Evolutionary conservation across 2,329 filamentous ascomycete species (phyloP).

Genomic region (Metarhizium brunneum): DNA sequence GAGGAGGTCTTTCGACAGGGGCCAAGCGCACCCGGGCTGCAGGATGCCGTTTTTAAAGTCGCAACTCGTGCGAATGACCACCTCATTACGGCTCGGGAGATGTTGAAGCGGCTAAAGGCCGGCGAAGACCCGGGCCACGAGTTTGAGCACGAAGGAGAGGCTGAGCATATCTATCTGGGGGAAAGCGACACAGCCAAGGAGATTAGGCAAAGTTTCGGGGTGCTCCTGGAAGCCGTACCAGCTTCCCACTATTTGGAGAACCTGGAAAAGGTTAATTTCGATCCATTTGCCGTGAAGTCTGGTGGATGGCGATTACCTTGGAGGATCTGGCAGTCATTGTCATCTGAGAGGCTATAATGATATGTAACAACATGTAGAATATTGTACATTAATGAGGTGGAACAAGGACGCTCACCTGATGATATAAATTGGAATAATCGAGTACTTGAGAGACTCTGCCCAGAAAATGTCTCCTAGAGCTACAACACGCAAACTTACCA

Average conservation of each 20-base stretch:
- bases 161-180: constrained; percentile 46
- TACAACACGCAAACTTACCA: too few relatives aligned
- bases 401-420: neutral
- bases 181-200: constrained; percentile 28
- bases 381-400: neutral
- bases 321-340: constrained; percentile 50
- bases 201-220: constrained; percentile 59
- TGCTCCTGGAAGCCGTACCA: constrained; percentile 71
- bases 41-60: constrained; percentile 84
- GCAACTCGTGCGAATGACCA: constrained; percentile 94
- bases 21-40: constrained; percentile 66
- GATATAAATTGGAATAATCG: neutral
- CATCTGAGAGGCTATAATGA: constrained; percentile 36
- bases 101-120: constrained; percentile 70
- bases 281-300: constrained; percentile 60
- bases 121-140: constrained; percentile 72
- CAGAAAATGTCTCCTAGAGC: neutral
- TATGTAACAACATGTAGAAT: neutral
- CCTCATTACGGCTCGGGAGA: constrained; percentile 84
- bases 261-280: constrained; percentile 75
- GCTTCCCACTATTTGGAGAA: constrained; percentile 70
- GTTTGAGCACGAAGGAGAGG: constrained; percentile 78
- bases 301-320: constrained; percentile 75
- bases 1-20: constrained; percentile 83
- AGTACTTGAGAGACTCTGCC: too few relatives aligned